Evolutionary conservation across 768 basidiomycete genomes (phyloP).

Genomic region (Amanita muscaria): DNA sequence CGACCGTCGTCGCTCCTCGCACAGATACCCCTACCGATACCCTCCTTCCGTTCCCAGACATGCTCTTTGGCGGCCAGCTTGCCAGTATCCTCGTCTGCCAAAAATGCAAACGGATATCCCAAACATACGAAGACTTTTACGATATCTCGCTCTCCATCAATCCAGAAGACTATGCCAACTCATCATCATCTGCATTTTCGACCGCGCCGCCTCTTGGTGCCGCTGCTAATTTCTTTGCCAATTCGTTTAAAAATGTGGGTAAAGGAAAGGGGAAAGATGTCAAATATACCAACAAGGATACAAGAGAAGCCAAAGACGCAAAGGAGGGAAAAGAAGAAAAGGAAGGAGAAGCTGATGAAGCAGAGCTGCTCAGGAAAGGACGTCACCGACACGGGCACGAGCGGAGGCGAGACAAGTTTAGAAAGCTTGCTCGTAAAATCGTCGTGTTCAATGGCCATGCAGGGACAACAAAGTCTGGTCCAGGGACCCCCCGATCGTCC

Average conservation of each 20-base stretch:
- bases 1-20: background rate
- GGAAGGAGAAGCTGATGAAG: background rate
- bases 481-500: conserved; percentile 35
- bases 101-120: conserved; percentile 86
- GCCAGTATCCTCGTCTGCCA: conserved; percentile 92
- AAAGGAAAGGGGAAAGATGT: background rate
- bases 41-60: conserved; percentile 51
- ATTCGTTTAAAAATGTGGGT: background rate
- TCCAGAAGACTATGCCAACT: conserved; percentile 56
- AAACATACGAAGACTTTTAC: conserved; percentile 89
- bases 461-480: background rate
- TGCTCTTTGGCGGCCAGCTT: conserved; percentile 84
- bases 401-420: conserved; percentile 71
- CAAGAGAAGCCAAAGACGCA: conserved; percentile 1
- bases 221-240: background rate
- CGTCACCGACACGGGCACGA: conserved; percentile 26
- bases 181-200: background rate
- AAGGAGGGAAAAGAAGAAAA: conserved; percentile 13
- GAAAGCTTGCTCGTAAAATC: conserved; percentile 62
- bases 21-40: background rate
- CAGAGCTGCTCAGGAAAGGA: too few relatives aligned
- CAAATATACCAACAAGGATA: too few relatives aligned
- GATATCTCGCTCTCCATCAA: conserved; percentile 89
- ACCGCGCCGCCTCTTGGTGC: background rate
- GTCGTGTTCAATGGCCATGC: conserved; percentile 24